A percentile compares a stretch with the other conserved stretches of the same genome.
These are phyloP conservation scores for Sphagnum fallax DNA, from an alignment of 228 moss, liverwort and hornwort genomes.

Conservation along the genomic window DNA sequence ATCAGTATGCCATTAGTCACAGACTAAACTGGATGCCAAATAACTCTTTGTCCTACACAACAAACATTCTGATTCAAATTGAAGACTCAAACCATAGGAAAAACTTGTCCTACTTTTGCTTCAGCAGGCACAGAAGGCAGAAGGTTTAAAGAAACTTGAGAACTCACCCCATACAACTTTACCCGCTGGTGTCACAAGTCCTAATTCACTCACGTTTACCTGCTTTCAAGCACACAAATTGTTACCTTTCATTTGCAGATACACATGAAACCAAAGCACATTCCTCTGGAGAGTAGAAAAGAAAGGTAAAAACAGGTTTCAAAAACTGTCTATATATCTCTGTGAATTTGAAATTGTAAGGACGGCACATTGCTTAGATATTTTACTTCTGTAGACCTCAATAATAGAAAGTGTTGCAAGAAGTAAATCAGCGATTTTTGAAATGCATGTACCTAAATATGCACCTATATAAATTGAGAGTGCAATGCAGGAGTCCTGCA, in stretches of 20 bases:
- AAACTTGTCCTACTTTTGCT: not conserved
- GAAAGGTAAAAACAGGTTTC: no score
- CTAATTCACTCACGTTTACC: constrained; percentile 97
- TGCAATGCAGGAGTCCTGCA: not conserved
- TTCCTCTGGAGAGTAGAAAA: no score
- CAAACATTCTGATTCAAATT: not conserved
- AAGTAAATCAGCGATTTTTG: no score
- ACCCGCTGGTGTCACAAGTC: constrained; percentile 93
- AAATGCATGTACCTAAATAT: no score
- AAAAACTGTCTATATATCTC: no score
- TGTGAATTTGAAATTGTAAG: no score
- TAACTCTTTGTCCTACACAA: not conserved
- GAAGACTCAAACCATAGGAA: not conserved
- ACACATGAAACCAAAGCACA: not conserved
- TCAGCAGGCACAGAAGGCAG: not conserved
- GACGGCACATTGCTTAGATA: no score
- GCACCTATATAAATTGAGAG: no score
- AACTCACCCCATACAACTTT: constrained; percentile 95
- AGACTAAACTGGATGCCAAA: not conserved
- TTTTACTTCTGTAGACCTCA: no score
- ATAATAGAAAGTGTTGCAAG: no score
- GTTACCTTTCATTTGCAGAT: not conserved
- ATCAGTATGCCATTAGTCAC: not conserved
- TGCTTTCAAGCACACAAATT: constrained; percentile 16
- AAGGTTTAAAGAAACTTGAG: not conserved